A percentile compares a stretch with the other conserved stretches of the same genome.
phyloP scores from a whole-genome alignment of 345 rosid species.

The Turnera subulata region DNA sequence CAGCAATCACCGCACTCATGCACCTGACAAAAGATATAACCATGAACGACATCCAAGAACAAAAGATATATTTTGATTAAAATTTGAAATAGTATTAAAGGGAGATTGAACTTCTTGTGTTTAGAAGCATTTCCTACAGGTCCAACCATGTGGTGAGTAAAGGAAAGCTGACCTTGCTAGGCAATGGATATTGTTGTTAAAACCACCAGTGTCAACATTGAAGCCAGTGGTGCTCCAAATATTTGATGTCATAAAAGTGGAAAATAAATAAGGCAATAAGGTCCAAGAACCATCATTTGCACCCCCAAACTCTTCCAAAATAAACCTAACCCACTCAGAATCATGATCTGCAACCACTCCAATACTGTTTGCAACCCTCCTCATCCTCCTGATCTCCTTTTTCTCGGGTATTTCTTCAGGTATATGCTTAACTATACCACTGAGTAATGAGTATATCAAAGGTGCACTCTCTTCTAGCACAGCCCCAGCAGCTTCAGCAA shows the following conservation, averaged over 20 bases:
- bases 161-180: constrained; percentile 68
- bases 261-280: constrained; percentile 85
- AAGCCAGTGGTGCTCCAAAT: constrained; percentile 90
- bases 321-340: constrained; percentile 92
- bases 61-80: not conserved
- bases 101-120: not conserved
- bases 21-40: constrained; percentile 47
- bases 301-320: constrained; percentile 87
- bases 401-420: constrained; percentile 86
- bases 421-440: constrained; percentile 71
- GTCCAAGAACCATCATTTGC: constrained; percentile 94
- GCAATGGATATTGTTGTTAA: constrained; percentile 91
- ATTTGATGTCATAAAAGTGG: constrained; percentile 80
- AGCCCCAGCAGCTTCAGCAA: constrained; percentile 88
- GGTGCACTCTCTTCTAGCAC: constrained; percentile 89
- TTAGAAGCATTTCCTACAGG: not conserved
- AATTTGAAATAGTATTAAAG: not conserved
- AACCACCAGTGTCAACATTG: constrained; percentile 91
- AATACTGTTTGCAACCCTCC: constrained; percentile 64
- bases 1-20: constrained; percentile 86
- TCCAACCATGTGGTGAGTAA: not conserved
- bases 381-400: constrained; percentile 79
- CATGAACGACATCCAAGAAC: too few species aligned
- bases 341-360: constrained; percentile 70
- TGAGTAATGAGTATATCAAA: constrained; percentile 70